These are phyloP conservation scores for Hemileccinum impolitum DNA, from an alignment of 768 basidiomycete genomes.

Conservation along the genomic window DNA sequence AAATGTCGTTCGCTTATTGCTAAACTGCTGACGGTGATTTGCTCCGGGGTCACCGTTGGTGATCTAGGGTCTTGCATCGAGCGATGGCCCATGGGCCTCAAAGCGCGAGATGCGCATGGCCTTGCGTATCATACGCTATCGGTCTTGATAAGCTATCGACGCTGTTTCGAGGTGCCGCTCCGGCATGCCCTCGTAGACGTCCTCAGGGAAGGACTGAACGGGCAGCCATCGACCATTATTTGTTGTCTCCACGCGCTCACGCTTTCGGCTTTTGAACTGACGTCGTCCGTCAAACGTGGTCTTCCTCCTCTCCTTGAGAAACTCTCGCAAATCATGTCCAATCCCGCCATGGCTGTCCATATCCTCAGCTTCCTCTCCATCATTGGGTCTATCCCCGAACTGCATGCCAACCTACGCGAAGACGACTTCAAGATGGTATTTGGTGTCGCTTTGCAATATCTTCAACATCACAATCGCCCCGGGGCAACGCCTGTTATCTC, in stretches of 20 bases:
- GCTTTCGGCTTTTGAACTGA: conserved; percentile 83
- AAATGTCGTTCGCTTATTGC: conserved; percentile 63
- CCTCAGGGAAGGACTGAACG: conserved; percentile 65
- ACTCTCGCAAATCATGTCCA: conserved; percentile 92
- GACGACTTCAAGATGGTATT: conserved; percentile 91
- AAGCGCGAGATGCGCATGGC: conserved; percentile 80
- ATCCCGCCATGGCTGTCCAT: conserved; percentile 90
- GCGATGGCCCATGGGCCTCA: conserved; percentile 58
- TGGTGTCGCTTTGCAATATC: conserved; percentile 89
- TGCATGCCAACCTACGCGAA: conserved; percentile 91
- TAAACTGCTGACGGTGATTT: conserved; percentile 61
- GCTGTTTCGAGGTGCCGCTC: conserved; percentile 66
- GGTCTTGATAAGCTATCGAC: conserved; percentile 83
- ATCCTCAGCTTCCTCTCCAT: conserved; percentile 90
- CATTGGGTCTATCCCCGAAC: conserved; percentile 70
- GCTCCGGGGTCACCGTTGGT: conserved; percentile 58
- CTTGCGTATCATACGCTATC: conserved; percentile 84
- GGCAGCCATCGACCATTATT: conserved; percentile 73
- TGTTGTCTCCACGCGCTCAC: conserved; percentile 89
- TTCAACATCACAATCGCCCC: conserved; percentile 81
- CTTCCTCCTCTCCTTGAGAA: conserved; percentile 81
- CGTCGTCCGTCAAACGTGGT: conserved; percentile 73
- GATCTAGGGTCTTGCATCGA: conserved; percentile 55
- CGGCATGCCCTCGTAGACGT: conserved; percentile 72
- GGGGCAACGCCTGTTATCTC: conserved; percentile 60